Base-by-base conservation (phyloP, 176 grass and related monocot genomes). In the Alopecurus myosuroides region DNA sequence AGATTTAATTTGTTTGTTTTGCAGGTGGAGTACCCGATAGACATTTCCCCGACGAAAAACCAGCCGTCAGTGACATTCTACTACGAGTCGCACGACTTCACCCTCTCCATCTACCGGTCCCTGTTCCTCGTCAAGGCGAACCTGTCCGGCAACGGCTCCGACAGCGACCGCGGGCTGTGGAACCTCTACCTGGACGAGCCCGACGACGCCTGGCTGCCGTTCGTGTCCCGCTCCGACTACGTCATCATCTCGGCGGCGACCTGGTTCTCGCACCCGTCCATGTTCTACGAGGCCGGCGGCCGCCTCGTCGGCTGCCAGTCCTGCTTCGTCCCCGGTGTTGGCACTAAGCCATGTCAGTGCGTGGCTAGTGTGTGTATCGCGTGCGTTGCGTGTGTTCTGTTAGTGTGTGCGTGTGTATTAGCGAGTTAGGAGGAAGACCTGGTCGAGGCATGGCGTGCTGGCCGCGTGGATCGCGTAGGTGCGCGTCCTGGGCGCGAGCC, bases 141-240 rank as follows among this genome's bases (percentile, higher is more conserved):
- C 63, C 36, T 68, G 57, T 12, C 39, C 29, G 76, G 81, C 51
- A 26, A 44, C 0, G 86, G 78, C 42, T 13, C 14, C 46, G 46
- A 6, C 4, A 17, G 14, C 46, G 46, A 6, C 46, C 15, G 12
- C 14, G 61, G 89, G 5, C 22, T 77, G 4, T 89, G 70, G 67
- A 84, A 89, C 69, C 90, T 92, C 15, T 65, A 89, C 84, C 84
- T 92, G 23, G 90, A 92, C 76, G 84, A 92, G 84, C 80, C 90
- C 0, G 90, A 92, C 62, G 37, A 25, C 28, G 65, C 20, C 23
- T 89, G 90, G 87, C 61, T 62, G 25, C 8, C 80, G 5, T 51
- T 64, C 57, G 46, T 86, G 25, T 2, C 48, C 5, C 75, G 9
- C 79, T 13, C 85, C 61, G 94, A 95, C 81, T 85, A 88, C 79